Evolutionary conservation across 73 alveolate species (phyloP), one percentile per base, ranked within the genome.

Genomic region (Paramecium sonneborni): DNA sequence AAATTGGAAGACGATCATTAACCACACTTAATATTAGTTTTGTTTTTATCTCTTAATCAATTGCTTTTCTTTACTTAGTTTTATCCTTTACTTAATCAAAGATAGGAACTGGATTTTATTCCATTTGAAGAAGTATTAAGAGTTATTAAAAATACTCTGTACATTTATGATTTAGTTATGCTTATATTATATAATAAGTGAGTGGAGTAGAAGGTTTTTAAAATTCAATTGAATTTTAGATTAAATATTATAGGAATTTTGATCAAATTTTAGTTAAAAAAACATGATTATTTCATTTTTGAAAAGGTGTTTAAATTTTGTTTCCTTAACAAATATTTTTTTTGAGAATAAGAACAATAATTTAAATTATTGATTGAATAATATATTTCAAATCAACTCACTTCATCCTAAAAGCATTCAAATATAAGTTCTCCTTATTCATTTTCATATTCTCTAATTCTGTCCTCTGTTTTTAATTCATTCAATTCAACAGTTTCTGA

Each of bases 351-450:
- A 62, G 44, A 62, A 30, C 20, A 62, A 26, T 62, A 23, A 7
- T 62, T 26, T 26, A 62, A 30, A 62, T 62, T 62, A 30, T 11
- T 62, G 26, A 30, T 26, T 30, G 18, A 62, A 62, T 62, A 62
- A 62, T 30, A 30, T 23, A 62, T 62, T 62, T 32, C 43, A 52
- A 52, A 52, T 96, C 97, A 97, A 44, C 97, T 95, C 68, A 97
- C 98, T 95, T 97, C 99, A 93, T 97, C 99, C 79, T 96, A 95
- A 94, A 97, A 97, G 79, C 99, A 96, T 94, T 97, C 99, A 94
- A 97, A 97, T 68, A 97, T 95, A 57, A 97, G 85, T 38, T 97
- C 98, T n/a, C 99, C 99, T 85, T 97, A 95, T 56, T 97, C 99
- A 93, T 96, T 96, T 88, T 97, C 98, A 92, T 93, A 92, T 72